phyloP scores from a whole-genome alignment of 306 rosid species.

The Rosa lucieae region DNA sequence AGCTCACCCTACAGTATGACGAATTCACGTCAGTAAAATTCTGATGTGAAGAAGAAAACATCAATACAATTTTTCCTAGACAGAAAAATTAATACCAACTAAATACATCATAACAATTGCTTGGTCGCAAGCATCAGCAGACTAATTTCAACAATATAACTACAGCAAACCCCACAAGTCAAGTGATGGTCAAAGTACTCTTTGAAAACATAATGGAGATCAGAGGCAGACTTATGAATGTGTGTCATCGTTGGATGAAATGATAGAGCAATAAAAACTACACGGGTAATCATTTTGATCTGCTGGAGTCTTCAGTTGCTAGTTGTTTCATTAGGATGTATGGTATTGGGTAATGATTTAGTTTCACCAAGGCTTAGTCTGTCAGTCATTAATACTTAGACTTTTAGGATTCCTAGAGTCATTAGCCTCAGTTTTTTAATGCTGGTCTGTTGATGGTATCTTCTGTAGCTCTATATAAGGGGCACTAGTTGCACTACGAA shows the following conservation, averaged over 20 bases:
- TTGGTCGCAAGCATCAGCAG: neutral
- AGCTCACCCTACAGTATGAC: constrained; percentile 69
- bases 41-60: neutral
- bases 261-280: neutral
- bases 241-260: neutral
- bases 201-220: neutral
- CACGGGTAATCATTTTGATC: neutral
- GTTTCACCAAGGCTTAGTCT: too few species aligned
- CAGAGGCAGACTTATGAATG: neutral
- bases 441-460: too few species aligned
- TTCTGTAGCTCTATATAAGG: too few species aligned
- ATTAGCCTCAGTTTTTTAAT: too few species aligned
- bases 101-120: neutral
- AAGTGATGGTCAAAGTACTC: neutral
- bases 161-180: neutral
- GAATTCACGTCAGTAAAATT: neutral
- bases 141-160: too few species aligned
- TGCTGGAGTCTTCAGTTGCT: too few species aligned
- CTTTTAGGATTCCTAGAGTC: too few species aligned
- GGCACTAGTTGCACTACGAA: too few species aligned
- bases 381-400: too few species aligned
- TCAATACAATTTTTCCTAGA: neutral
- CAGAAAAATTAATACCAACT: neutral
- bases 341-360: too few species aligned
- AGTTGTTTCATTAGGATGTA: too few species aligned